These are phyloP conservation scores for Ascochyta viciae-villosae DNA, from an alignment of 2,329 filamentous ascomycete species.

Conservation along the genomic window DNA sequence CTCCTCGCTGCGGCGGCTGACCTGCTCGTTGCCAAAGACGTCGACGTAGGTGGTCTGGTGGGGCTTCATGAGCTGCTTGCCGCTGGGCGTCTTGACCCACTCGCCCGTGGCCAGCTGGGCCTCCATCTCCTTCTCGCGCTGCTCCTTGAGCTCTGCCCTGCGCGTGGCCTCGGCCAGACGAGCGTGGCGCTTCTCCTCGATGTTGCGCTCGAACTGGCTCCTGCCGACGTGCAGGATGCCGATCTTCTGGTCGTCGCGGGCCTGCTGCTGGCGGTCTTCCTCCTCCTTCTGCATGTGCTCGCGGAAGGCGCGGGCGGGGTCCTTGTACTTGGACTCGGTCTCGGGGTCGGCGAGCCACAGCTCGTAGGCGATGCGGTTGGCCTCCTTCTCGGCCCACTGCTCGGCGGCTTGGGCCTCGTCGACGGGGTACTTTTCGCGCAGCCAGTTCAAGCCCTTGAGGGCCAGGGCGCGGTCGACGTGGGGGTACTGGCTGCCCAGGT, in stretches of 20 bases:
- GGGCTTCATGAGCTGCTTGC: slow-evolving; percentile 47
- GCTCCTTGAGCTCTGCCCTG: slow-evolving; percentile 44
- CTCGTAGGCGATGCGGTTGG: slow-evolving; percentile 48
- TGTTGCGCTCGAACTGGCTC: slow-evolving; percentile 45
- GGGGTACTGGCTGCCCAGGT: slow-evolving; percentile 37
- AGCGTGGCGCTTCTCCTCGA: slow-evolving; percentile 41
- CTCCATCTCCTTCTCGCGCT: slow-evolving; percentile 37
- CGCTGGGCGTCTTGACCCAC: slow-evolving; percentile 42
- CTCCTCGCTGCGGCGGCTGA: slow-evolving; percentile 40
- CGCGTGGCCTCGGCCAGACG: slow-evolving; percentile 39
- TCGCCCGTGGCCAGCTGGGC: slow-evolving; percentile 43
- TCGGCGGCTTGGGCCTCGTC: slow-evolving; percentile 51
- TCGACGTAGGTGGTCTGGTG: slow-evolving; percentile 44
- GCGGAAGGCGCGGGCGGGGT: slow-evolving; percentile 42
- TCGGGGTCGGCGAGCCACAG: slow-evolving; percentile 48
- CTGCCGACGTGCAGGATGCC: slow-evolving; percentile 45
- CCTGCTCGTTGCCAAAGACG: slow-evolving; percentile 42
- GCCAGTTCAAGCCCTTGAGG: slow-evolving; percentile 44
- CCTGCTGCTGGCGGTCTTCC: slow-evolving; percentile 30
- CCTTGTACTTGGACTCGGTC: slow-evolving; percentile 49
- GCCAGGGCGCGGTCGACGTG: slow-evolving; percentile 38
- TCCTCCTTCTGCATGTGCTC: slow-evolving; percentile 45
- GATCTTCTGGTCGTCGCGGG: slow-evolving; percentile 37
- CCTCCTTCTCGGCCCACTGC: slow-evolving; percentile 50
- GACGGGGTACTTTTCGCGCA: slow-evolving; percentile 47